Base-by-base conservation (phyloP, 768 basidiomycete species). In the Artomyces pyxidatus region DNA sequence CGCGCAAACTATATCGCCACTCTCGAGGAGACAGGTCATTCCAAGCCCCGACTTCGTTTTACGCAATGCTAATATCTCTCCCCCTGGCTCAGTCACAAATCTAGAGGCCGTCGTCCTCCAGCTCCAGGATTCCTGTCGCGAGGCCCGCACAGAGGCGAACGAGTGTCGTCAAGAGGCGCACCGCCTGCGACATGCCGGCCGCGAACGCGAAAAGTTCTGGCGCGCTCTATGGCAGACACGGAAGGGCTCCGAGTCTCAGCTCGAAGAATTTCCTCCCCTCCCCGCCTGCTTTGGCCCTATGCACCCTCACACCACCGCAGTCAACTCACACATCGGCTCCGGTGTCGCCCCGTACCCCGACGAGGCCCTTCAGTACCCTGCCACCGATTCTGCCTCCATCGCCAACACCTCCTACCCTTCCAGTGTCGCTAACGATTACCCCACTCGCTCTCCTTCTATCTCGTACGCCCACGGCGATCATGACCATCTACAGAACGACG, bases 1-100 rank as follows among this genome's bases (percentile, higher is more conserved):
- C 76, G 88, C 56, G 86, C 85, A 42, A 89, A 87, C 65, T 91
- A 91, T 64, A 91, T 91, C 61, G 80, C 85, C 37, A 90, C 87
- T 11, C 77, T 91, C 54, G 88, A 91, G 65, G 88, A 88, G 63
- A 88, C 88, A 71, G 71, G 71, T 71, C 48, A 43, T 53, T 42
- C 40, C 39, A 30, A 44, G 16, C 44, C 45, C 35, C 44, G 45
- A 41, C 32, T 47, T 38, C n/a, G 44, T 42, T 29, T 28, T 45
- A n/a, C 48, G 27, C 27, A 35, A 48, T 48, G 42, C 57, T 55
- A 45, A 55, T 54, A 39, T 50, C 37, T 42, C 41, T 28, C 44
- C 21, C 22, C 21, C 49, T 43, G n/a, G 42, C 38, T 25, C 63
- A 85, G 88, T 91, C 56, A 89, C 85, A 21, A 89, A 80, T 59